These are phyloP conservation scores for Tolypocladium paradoxum DNA, from an alignment of 2,329 filamentous ascomycete species.

Conservation along the genomic window DNA sequence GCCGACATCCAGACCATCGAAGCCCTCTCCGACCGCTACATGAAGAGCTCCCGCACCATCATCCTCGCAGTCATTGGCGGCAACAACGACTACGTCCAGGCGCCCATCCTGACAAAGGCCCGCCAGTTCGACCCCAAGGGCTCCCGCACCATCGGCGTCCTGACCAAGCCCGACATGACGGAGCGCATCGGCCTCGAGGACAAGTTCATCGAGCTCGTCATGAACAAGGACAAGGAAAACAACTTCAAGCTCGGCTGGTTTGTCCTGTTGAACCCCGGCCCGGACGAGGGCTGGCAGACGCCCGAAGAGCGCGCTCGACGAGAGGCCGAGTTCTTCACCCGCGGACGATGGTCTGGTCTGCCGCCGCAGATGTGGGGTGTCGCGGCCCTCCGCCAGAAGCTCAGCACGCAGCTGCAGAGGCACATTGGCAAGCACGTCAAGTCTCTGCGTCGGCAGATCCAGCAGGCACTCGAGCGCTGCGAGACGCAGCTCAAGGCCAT, in stretches of 20 bases:
- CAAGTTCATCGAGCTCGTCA: constrained; percentile 42
- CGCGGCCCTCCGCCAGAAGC: constrained; percentile 33
- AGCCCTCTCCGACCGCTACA: constrained; percentile 39
- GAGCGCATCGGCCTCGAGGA: constrained; percentile 41
- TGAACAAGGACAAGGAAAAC: constrained; percentile 38
- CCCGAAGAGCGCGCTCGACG: constrained; percentile 28
- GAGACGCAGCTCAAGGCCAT: constrained; percentile 38
- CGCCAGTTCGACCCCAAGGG: constrained; percentile 38
- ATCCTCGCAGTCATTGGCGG: constrained; percentile 45
- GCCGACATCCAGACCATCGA: constrained; percentile 43
- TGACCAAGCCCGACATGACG: constrained; percentile 43
- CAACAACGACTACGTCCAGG: constrained; percentile 44
- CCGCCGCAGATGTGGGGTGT: constrained; percentile 37
- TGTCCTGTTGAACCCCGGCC: constrained; percentile 38
- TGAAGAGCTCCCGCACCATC: constrained; percentile 44
- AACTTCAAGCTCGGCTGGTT: constrained; percentile 42
- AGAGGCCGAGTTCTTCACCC: constrained; percentile 38
- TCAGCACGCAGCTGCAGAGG: constrained; percentile 38
- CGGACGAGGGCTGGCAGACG: constrained; percentile 32
- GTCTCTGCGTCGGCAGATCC: constrained; percentile 37
- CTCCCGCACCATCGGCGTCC: constrained; percentile 37
- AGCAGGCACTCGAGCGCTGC: constrained; percentile 36
- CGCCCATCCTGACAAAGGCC: constrained; percentile 39
- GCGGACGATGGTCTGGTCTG: constrained; percentile 36
- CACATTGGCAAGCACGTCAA: constrained; percentile 43